These are phyloP conservation scores for Trametes hirsuta DNA, from an alignment of 1,284 basidiomycete species.

Conservation along the genomic window DNA sequence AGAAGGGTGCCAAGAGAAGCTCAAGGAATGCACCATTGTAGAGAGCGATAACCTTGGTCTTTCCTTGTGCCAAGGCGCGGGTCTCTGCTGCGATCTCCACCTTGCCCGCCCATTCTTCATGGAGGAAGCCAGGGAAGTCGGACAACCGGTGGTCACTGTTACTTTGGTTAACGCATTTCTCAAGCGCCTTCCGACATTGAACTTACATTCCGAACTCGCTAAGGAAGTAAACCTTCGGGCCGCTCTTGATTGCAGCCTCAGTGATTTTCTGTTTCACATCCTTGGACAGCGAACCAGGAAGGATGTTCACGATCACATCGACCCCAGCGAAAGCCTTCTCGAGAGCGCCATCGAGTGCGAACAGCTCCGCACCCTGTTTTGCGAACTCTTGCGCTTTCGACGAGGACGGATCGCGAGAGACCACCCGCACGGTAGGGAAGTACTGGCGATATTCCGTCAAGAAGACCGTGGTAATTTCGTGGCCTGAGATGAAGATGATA, in stretches of 20 bases:
- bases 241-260: conserved; percentile 24
- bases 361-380: conserved; percentile 29
- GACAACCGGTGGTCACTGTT: conserved; percentile 29
- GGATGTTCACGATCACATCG: conserved; percentile 30
- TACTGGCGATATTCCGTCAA: conserved; percentile 27
- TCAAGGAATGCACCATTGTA: conserved; percentile 33
- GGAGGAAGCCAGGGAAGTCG: conserved; percentile 29
- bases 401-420: conserved; percentile 28
- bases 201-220: conserved; percentile 30
- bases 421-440: conserved; percentile 29
- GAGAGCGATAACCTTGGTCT: conserved; percentile 30
- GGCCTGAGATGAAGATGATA: neutral
- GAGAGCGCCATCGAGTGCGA: conserved; percentile 15
- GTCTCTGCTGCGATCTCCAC: conserved; percentile 18
- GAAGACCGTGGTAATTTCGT: conserved; percentile 11
- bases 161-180: neutral
- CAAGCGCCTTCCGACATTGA: neutral
- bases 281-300: conserved; percentile 1
- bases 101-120: conserved; percentile 29
- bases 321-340: conserved; percentile 24
- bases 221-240: conserved; percentile 32
- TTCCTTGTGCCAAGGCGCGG: conserved; percentile 21
- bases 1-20: conserved; percentile 14
- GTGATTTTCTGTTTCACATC: conserved; percentile 25
- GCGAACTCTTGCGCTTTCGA: conserved; percentile 25